A percentile compares a stretch with the other conserved stretches of the same genome.
phyloP scores from a whole-genome alignment of 108 stramenopile genomes.

The Cyclotella choctawhatcheeana region DNA sequence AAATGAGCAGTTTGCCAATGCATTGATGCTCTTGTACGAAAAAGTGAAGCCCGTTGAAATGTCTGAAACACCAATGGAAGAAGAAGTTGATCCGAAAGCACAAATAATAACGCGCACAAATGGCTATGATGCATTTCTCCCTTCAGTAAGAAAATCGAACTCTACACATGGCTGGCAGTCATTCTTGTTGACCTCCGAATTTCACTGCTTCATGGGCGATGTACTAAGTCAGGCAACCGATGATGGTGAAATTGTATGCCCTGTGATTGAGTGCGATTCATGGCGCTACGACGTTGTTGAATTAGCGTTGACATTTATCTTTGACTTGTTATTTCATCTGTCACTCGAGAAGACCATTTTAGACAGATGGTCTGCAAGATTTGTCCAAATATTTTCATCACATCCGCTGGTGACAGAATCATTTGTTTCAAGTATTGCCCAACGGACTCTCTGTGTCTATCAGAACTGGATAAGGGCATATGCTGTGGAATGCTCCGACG shows the following conservation, averaged over 20 bases:
- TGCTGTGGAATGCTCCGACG: slow-evolving; percentile 78
- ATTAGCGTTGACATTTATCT: slow-evolving; percentile 70
- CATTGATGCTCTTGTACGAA: slow-evolving; percentile 97
- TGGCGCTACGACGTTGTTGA: slow-evolving; percentile 63
- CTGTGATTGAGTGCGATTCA: slow-evolving; percentile 17
- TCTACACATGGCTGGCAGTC: slow-evolving; percentile 86
- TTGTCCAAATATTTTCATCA: slow-evolving; percentile 55
- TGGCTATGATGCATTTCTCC: slow-evolving; percentile 85
- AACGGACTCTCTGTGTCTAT: slow-evolving; percentile 58
- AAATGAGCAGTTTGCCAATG: slow-evolving; percentile 95
- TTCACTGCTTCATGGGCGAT: slow-evolving; percentile 84
- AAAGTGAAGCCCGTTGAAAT: slow-evolving; percentile 83
- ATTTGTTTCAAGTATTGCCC: slow-evolving; percentile 71
- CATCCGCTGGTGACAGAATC: slow-evolving; percentile 45
- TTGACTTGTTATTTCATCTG: slow-evolving; percentile 79
- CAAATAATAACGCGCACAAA: slow-evolving; percentile 37
- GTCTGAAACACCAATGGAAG: slow-evolving; percentile 44
- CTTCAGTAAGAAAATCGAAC: slow-evolving; percentile 87
- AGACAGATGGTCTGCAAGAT: slow-evolving; percentile 62
- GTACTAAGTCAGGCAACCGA: slow-evolving; percentile 70
- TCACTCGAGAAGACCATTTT: slow-evolving; percentile 58
- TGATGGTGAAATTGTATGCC: slow-evolving; percentile 18
- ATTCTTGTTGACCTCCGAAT: slow-evolving; percentile 91
- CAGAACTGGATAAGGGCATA: slow-evolving; percentile 86
- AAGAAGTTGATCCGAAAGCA: slow-evolving; percentile 15